Evolutionary conservation across 2,329 filamentous ascomycete species (phyloP).

Genomic region (Dothidotthia symphoricarpi): DNA sequence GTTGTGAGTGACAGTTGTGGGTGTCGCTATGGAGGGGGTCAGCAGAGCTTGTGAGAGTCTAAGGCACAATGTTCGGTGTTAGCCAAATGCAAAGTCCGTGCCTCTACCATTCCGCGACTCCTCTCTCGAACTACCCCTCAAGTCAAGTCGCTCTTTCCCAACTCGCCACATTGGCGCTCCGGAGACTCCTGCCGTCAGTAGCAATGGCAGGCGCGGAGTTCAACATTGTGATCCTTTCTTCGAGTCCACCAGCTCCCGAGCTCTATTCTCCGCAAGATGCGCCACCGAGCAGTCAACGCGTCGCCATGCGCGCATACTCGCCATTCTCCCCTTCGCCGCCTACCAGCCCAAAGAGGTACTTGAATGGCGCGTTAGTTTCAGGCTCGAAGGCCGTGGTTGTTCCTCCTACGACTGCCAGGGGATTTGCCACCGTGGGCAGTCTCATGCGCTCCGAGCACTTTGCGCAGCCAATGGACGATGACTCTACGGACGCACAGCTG

Average conservation of each 20-base stretch:
- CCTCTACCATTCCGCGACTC: constrained; percentile 1
- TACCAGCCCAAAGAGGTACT: constrained; percentile 13
- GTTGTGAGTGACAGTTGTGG: no score
- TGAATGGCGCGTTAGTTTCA: constrained; percentile 26
- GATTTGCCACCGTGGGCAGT: constrained; percentile 37
- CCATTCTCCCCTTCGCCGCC: constrained; percentile 25
- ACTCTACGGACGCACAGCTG: constrained; percentile 4
- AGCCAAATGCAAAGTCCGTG: not conserved
- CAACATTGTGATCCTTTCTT: constrained; percentile 32
- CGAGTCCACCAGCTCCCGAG: constrained; percentile 30
- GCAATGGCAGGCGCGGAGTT: constrained; percentile 27
- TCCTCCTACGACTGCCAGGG: constrained; percentile 25
- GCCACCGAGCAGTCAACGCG: constrained; percentile 27
- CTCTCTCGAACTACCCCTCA: constrained; percentile 1
- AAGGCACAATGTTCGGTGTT: not conserved
- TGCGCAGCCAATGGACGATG: constrained; percentile 16
- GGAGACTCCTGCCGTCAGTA: constrained; percentile 10
- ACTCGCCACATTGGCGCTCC: constrained; percentile 8
- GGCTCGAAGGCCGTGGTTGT: constrained; percentile 28
- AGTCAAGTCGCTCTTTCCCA: constrained; percentile 5
- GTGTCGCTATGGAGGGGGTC: no score
- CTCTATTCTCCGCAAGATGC: constrained; percentile 17
- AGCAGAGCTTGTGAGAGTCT: no score
- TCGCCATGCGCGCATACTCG: constrained; percentile 26
- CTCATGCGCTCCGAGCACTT: constrained; percentile 34